Percentiles rank a stretch among this genome's conserved stretches.
These are phyloP conservation scores for Acanthochlamys bracteata DNA, from an alignment of 106 monocot genomes.

Conservation along the genomic window DNA sequence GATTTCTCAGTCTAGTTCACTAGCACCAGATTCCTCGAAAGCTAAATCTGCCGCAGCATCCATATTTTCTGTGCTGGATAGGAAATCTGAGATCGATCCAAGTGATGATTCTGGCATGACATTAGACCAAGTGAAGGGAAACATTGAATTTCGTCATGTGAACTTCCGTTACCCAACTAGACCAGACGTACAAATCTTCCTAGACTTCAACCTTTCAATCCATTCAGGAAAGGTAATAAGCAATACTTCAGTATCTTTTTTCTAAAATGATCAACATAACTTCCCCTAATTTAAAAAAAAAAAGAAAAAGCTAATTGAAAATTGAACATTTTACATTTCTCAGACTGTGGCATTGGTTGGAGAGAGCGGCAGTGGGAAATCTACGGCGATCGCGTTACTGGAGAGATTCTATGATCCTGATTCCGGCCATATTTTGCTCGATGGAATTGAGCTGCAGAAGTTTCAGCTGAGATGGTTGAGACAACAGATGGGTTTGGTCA, in stretches of 20 bases:
- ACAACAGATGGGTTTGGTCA: constrained; percentile 18
- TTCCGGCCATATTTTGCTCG: constrained; percentile 17
- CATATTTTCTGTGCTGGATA: constrained; percentile 42
- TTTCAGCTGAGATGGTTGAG: constrained; percentile 17
- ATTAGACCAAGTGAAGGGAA: constrained; percentile 27
- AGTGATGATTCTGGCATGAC: constrained; percentile 32
- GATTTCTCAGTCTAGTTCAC: constrained; percentile 42
- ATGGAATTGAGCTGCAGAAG: constrained; percentile 17
- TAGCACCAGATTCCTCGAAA: constrained; percentile 39
- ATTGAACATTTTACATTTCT: background rate
- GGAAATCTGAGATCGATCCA: constrained; percentile 44
- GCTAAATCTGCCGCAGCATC: constrained; percentile 40
- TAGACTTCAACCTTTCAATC: constrained; percentile 32
- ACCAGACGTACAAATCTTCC: constrained; percentile 49
- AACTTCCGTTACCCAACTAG: constrained; percentile 45
- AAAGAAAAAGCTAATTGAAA: too few relatives aligned
- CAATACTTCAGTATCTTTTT: background rate
- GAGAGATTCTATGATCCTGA: constrained; percentile 17
- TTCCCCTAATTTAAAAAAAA: background rate
- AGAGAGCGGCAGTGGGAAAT: constrained; percentile 19
- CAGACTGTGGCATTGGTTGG: constrained; percentile 17
- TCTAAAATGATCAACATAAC: background rate
- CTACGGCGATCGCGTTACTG: constrained; percentile 13
- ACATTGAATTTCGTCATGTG: constrained; percentile 42
- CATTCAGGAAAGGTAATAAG: constrained; percentile 33